phyloP scores from a whole-genome alignment of 2,329 filamentous ascomycete species.

The Epichloe sibirici region DNA sequence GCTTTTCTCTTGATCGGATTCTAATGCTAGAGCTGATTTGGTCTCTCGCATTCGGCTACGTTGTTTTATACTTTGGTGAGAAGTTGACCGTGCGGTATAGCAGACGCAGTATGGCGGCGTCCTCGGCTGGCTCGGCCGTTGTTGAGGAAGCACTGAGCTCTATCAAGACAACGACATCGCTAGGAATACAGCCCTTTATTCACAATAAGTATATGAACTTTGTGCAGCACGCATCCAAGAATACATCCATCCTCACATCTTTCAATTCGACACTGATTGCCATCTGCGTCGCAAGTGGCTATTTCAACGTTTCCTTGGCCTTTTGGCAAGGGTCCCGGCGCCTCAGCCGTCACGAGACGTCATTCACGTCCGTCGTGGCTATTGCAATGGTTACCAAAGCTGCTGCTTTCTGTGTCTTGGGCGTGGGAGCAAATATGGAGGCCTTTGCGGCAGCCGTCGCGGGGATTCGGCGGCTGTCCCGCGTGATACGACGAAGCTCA shows the following conservation, averaged over 20 bases:
- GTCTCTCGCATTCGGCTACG: not conserved
- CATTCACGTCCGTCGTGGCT: slow-evolving; percentile 21
- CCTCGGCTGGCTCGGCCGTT: not conserved
- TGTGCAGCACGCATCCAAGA: not conserved
- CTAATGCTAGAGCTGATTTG: not conserved
- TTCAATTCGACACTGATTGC: not conserved
- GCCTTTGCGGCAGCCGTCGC: slow-evolving; percentile 21
- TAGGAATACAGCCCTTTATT: not conserved
- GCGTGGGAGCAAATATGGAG: slow-evolving; percentile 12
- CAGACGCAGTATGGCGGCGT: not conserved
- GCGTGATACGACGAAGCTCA: slow-evolving; percentile 21
- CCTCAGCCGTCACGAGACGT: slow-evolving; percentile 19
- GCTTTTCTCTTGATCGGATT: not conserved
- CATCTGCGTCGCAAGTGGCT: slow-evolving; percentile 20
- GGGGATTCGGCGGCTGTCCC: slow-evolving; percentile 22
- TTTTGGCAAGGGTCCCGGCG: slow-evolving; percentile 29
- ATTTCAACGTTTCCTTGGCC: slow-evolving; percentile 23
- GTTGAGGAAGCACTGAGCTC: not conserved
- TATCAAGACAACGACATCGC: not conserved
- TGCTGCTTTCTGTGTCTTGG: slow-evolving; percentile 5
- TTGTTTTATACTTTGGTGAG: not conserved
- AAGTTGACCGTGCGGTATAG: not conserved
- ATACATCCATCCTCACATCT: not conserved
- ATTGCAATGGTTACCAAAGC: slow-evolving; percentile 4
- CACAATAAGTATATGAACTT: not conserved